Conservation (phyloP, 208 protist species). For the Leishmania tropica region DNA sequence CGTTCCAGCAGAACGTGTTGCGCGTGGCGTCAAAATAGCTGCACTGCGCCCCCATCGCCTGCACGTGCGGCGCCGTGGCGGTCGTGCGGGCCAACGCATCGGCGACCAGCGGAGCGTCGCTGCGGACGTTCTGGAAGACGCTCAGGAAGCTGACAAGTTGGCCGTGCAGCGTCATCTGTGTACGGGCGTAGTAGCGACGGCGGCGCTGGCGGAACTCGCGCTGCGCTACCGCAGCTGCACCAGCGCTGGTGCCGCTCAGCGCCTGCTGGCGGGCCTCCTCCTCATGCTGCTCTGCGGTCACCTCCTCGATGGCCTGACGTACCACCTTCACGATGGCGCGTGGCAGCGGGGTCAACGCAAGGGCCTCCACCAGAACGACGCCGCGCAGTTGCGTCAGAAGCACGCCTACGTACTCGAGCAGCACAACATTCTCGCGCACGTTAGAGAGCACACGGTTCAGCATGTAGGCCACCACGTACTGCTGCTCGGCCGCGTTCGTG, state of each 20-base stretch:
- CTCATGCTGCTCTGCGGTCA: conserved; percentile 13
- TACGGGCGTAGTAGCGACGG: conserved; percentile 21
- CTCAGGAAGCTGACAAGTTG: conserved; percentile 33
- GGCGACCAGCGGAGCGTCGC: conserved; percentile 21
- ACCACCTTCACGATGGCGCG: conserved; percentile 31
- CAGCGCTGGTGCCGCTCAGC: neutral
- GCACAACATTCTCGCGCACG: conserved; percentile 38
- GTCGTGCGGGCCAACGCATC: conserved; percentile 15
- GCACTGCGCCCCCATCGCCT: conserved; percentile 29
- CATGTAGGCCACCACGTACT: conserved; percentile 45
- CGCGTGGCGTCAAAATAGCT: conserved; percentile 37
- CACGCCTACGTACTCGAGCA: conserved; percentile 73
- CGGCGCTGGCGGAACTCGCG: conserved; percentile 17
- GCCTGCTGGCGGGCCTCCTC: conserved; percentile 14
- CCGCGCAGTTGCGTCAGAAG: conserved; percentile 59
- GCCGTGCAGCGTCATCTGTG: conserved; percentile 25
- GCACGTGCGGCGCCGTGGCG: conserved; percentile 14
- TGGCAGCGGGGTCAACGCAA: conserved; percentile 39
- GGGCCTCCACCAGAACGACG: conserved; percentile 33
- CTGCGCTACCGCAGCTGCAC: neutral
- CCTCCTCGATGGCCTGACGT: conserved; percentile 17
- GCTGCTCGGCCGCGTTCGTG: conserved; percentile 5
- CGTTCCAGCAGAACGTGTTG: conserved; percentile 48
- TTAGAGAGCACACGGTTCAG: conserved; percentile 52
- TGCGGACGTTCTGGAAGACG: conserved; percentile 26